Evolutionary conservation across 257 asterid species (phyloP), one percentile per base, ranked within the genome.

Genomic region (Perilla frutescens): DNA sequence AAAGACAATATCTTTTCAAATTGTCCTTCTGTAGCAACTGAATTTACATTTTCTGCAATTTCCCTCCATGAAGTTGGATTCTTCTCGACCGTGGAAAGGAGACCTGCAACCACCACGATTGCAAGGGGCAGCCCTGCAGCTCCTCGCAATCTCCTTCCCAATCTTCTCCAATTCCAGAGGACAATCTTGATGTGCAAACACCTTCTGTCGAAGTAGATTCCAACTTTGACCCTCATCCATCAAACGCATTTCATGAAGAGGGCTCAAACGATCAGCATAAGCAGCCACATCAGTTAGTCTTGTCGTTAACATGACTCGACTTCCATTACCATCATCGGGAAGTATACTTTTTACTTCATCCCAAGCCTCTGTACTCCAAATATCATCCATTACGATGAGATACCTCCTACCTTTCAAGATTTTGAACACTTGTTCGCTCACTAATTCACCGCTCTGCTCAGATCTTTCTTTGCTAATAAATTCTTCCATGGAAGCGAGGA

Each of bases 91-190:
- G 47, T 26, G 1, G 58, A 14, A 4, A 56, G 47, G 1, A 70
- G 2, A 5, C 75, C 66, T 11, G 66, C 64, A 56, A 62, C 9
- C 57, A 70, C 56, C 0, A 43, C 45, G 5, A 70, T 70, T 5
- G 75, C 66, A 3, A 70, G 55, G 2, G 75, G 66, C 1, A 70
- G 26, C 29, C 77, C 77, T 12, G 7, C 70, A 72, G 41, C 63
- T 62, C 26, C 34, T 50, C 15, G 70, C 70, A 39, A 61, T 72
- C 31, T 1, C 4, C 44, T 20, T 48, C 3, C 77, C 76, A 60
- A 60, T 15, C 14, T 3, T 2, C 1, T 45, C 69, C 63, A 72
- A 60, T n/a, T 71, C 61, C 7, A 26, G 12, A n/a, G 76, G 76
- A 29, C 56, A 51, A 5, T 14, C 26, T 14, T 14, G 58, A 14